Conservation (phyloP, 306 rosid species). For the Senna tora region DNA sequence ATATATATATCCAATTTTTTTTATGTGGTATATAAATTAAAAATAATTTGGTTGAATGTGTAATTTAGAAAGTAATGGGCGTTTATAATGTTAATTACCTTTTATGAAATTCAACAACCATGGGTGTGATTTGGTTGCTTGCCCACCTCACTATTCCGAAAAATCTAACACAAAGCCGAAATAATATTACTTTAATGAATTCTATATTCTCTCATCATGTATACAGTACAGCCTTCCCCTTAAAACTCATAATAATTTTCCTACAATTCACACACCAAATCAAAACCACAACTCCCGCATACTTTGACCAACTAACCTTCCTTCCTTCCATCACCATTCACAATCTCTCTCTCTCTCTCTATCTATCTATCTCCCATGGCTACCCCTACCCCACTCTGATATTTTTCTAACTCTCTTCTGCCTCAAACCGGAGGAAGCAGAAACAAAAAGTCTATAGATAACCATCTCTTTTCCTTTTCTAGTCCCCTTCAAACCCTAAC, state of each 20-base stretch:
- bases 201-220: neutral
- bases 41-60: no score
- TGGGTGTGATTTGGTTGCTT: slow-evolving; percentile 60
- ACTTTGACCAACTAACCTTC: slow-evolving; percentile 49
- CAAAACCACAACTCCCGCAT: slow-evolving; percentile 54
- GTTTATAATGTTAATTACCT: slow-evolving; percentile 46
- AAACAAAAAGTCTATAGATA: slow-evolving; percentile 47
- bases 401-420: slow-evolving; percentile 17
- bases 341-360: slow-evolving; percentile 25
- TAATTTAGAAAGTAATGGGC: slow-evolving; percentile 39
- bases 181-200: slow-evolving; percentile 6
- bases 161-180: slow-evolving; percentile 15
- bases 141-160: slow-evolving; percentile 53
- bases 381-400: slow-evolving; percentile 51
- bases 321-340: slow-evolving; percentile 13
- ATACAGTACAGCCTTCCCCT: neutral
- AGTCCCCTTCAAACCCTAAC: slow-evolving; percentile 50
- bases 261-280: slow-evolving; percentile 41
- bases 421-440: slow-evolving; percentile 47
- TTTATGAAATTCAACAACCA: slow-evolving; percentile 59
- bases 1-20: no score
- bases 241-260: slow-evolving; percentile 22
- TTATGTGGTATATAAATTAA: no score
- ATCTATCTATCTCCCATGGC: slow-evolving; percentile 12
- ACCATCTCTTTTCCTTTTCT: slow-evolving; percentile 33